Conservation (phyloP, 148 eudicot species). For the Tetragonia tetragonoides region DNA sequence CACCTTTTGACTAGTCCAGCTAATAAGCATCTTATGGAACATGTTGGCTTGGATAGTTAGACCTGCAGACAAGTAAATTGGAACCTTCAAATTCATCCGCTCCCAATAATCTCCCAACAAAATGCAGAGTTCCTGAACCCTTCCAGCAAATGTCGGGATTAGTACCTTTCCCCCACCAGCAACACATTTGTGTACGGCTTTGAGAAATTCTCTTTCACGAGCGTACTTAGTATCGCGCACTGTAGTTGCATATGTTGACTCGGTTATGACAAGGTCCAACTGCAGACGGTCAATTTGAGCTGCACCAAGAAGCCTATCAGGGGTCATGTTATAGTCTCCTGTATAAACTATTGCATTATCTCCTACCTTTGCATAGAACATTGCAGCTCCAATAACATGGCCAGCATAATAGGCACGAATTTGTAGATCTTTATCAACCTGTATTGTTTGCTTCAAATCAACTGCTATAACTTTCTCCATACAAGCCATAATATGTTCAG, state of each 20-base stretch:
- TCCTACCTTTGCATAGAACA: constrained; percentile 91
- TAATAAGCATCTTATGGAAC: constrained; percentile 88
- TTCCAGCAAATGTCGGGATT: constrained; percentile 94
- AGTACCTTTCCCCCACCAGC: constrained; percentile 88
- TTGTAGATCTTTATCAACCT: constrained; percentile 86
- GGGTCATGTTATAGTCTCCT: constrained; percentile 96
- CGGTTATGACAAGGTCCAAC: constrained; percentile 86
- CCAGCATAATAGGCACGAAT: constrained; percentile 98
- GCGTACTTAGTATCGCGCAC: constrained; percentile 84
- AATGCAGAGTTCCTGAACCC: constrained; percentile 96
- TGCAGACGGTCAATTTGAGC: constrained; percentile 88
- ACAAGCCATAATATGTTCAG: constrained; percentile 65
- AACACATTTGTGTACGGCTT: constrained; percentile 86
- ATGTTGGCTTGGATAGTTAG: constrained; percentile 93
- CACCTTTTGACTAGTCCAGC: constrained; percentile 97
- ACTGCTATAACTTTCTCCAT: constrained; percentile 83
- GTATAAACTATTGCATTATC: constrained; percentile 80
- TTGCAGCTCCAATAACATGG: constrained; percentile 97
- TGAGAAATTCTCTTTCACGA: constrained; percentile 90
- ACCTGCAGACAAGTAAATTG: constrained; percentile 95
- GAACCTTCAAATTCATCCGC: constrained; percentile 83
- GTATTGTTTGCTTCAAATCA: constrained; percentile 83
- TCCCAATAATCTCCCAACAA: constrained; percentile 93
- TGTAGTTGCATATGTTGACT: constrained; percentile 95
- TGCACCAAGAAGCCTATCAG: constrained; percentile 96